A percentile compares a stretch with the other conserved stretches of the same genome.
These are phyloP conservation scores for Fusarium sp. DNA, from an alignment of 2,329 filamentous ascomycete species.

Conservation along the genomic window DNA sequence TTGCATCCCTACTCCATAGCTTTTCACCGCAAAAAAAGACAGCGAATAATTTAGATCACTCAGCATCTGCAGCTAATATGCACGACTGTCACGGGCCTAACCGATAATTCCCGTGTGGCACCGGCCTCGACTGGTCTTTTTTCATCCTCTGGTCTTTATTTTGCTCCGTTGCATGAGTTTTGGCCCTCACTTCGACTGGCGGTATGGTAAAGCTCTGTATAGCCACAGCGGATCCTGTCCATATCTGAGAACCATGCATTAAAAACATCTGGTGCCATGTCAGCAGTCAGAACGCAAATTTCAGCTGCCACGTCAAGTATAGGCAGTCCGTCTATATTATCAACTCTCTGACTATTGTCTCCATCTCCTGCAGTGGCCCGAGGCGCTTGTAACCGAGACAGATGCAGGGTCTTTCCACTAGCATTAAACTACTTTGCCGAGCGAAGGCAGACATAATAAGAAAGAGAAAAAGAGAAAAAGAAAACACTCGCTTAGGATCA, in stretches of 20 bases:
- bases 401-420: constrained; percentile 10
- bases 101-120: constrained; percentile 21
- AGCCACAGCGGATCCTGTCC: neutral
- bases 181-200: neutral
- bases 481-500: neutral
- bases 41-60: neutral
- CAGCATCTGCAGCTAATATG: constrained; percentile 27
- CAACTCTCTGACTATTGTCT: neutral
- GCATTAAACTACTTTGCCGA: neutral
- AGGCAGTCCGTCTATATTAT: neutral
- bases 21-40: constrained; percentile 32
- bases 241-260: neutral
- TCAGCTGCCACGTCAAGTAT: constrained; percentile 19
- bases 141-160: neutral
- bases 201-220: neutral
- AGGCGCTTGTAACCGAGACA: constrained; percentile 17
- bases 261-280: constrained; percentile 10
- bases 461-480: neutral
- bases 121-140: constrained; percentile 16
- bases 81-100: constrained; percentile 18
- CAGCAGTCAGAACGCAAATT: neutral
- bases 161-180: neutral
- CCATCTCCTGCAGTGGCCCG: constrained; percentile 2
- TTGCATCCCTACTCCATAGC: neutral
- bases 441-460: neutral